Percentiles rank a stretch among this genome's conserved stretches.
Evolutionary conservation across 2,329 filamentous ascomycete genomes (phyloP).

Genomic region (Gaeumannomyces tritici): DNA sequence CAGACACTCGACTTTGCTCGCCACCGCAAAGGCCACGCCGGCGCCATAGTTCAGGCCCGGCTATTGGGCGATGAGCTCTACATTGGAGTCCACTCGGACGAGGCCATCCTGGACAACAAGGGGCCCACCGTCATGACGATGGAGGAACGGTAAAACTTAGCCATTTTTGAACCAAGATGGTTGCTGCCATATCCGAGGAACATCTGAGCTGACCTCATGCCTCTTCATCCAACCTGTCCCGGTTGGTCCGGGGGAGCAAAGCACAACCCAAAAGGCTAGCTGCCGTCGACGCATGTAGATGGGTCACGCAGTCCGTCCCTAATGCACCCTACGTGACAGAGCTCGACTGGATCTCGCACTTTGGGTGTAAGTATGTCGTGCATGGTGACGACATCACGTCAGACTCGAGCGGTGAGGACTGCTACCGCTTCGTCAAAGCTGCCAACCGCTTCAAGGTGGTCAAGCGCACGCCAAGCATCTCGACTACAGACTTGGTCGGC

Average conservation of each 20-base stretch:
- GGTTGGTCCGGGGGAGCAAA: background rate
- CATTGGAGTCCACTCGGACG: constrained; percentile 91
- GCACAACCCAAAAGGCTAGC: constrained; percentile 51
- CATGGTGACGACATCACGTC: constrained; percentile 32
- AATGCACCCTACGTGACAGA: constrained; percentile 91
- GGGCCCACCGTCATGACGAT: constrained; percentile 96
- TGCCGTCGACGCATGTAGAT: constrained; percentile 89
- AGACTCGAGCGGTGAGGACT: constrained; percentile 87
- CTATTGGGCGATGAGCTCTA: constrained; percentile 82
- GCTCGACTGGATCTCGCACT: constrained; percentile 88
- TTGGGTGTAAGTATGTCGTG: constrained; percentile 75
- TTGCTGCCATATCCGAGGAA: background rate
- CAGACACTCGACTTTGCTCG: background rate
- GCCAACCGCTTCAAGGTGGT: constrained; percentile 93
- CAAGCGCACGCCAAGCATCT: constrained; percentile 91
- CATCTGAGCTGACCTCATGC: background rate
- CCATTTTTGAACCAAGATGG: background rate
- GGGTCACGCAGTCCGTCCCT: constrained; percentile 77
- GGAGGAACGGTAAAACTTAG: constrained; percentile 56
- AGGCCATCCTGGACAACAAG: constrained; percentile 93
- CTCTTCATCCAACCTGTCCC: background rate
- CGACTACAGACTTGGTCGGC: constrained; percentile 94
- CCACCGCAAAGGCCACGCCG: constrained; percentile 69
- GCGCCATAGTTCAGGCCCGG: constrained; percentile 91
- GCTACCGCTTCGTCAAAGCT: constrained; percentile 94